Base-by-base conservation (phyloP, 179 eudicot genomes). In the Drosera spatulata region DNA sequence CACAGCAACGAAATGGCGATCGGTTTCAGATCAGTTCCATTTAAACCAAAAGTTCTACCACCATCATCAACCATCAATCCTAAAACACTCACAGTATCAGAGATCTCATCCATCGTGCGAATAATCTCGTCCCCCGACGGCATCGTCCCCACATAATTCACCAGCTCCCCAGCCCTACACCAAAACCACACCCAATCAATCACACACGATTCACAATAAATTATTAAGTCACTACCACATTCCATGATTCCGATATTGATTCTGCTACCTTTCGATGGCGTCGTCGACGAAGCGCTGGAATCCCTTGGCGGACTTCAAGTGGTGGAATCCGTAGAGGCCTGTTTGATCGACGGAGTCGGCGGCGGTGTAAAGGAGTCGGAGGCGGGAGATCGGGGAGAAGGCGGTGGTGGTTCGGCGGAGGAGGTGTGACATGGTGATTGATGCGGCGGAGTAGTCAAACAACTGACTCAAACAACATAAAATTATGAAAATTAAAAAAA, bases 21-120 rank as follows among this genome's bases (percentile, higher is more conserved):
- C 33, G 33, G 33, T 22, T 22, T 1, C 33, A 1, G 33, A 22
- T 22, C 33, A 22, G 33, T 22, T 22, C 33, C 33, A 22, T 22
- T 22, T 22, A 22, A 22, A 22, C 33, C 33, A 22, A 22, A 22
- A 22, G 33, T 22, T 22, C 33, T 22, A 22, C 33, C 33, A 22
- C 33, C 33, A 22, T 22, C 33, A 22, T 22, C 33, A 22, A 22
- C 33, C 10, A 10, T 6, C 42, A 22, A 49, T 42, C 62, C 4
- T 8, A n/a, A 48, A 33, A 47, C 14, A 62, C 81, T 56, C 67
- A 91, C 97, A 39, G 96, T 71, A 50, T 91, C 89, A 0, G 96
- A 91, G 63, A 91, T 86, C 60, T 91, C 95, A 65, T 91, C 98
- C 95, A 91, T 84, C 37, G 96, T 79, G n/a, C 76, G 71, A 55